These are phyloP conservation scores for Ammopiptanthus mongolicus DNA, from an alignment of 306 rosid genomes.

Conservation along the genomic window DNA sequence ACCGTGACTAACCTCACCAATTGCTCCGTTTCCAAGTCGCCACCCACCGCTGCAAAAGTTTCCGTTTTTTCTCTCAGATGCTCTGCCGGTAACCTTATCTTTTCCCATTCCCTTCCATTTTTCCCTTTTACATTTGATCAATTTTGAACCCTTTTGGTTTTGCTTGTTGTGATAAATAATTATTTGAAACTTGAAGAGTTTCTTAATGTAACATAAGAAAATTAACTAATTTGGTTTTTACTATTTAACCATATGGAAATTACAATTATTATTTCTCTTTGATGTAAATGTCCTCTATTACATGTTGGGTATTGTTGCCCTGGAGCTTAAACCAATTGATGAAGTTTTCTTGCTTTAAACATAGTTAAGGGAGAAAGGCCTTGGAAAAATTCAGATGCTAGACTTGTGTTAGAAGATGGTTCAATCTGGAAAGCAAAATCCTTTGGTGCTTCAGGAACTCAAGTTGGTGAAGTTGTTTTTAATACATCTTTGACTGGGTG, in stretches of 20 bases:
- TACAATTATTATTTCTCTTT: neutral
- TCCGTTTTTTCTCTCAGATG: slow-evolving; percentile 39
- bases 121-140: neutral
- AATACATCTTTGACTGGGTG: slow-evolving; percentile 92
- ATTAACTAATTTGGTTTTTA: neutral
- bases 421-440: slow-evolving; percentile 97
- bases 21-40: slow-evolving; percentile 14
- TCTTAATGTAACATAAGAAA: neutral
- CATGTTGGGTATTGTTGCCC: neutral
- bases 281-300: neutral
- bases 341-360: neutral
- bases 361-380: slow-evolving; percentile 68
- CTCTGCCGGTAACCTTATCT: slow-evolving; percentile 31
- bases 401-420: slow-evolving; percentile 89
- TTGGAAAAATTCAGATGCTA: slow-evolving; percentile 88
- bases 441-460: slow-evolving; percentile 92
- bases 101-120: neutral
- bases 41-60: neutral
- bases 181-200: neutral
- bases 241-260: neutral
- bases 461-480: slow-evolving; percentile 97
- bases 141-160: neutral
- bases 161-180: neutral
- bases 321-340: neutral
- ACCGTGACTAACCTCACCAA: slow-evolving; percentile 12